A percentile compares a stretch with the other conserved stretches of the same genome.
Evolutionary conservation across 192 early-diverging fungal genomes (phyloP).

Genomic region (Backusella psychrophila): DNA sequence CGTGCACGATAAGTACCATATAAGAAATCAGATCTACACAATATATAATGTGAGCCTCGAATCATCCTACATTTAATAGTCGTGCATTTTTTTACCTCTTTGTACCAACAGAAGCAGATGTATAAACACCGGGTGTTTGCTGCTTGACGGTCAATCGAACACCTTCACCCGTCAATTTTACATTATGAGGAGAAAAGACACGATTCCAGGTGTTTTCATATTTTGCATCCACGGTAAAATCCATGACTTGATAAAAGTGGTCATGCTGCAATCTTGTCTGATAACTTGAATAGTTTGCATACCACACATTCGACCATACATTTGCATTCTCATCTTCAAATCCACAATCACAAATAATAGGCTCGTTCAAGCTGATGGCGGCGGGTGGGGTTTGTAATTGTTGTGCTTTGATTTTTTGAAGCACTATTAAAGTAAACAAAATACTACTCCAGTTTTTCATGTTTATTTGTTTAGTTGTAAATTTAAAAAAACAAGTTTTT

Average conservation of each 20-base stretch:
- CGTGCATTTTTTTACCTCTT: conserved; percentile 7
- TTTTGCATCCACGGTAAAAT: conserved; percentile 19
- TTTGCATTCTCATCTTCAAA: conserved; percentile 23
- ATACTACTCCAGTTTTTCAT: not conserved
- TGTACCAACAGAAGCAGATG: conserved; percentile 25
- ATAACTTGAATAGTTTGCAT: conserved; percentile 21
- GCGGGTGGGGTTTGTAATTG: not conserved
- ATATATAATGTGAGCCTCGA: not conserved
- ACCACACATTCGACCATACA: conserved; percentile 21
- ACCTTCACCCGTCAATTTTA: not conserved
- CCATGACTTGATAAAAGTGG: conserved; percentile 21
- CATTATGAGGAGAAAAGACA: conserved; percentile 15
- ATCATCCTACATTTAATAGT: not conserved
- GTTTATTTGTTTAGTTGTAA: not conserved
- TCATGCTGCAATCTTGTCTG: conserved; percentile 15
- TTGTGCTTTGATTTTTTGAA: conserved; percentile 1
- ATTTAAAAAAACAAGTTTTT: not conserved
- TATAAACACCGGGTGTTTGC: conserved; percentile 1
- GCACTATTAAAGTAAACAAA: not conserved
- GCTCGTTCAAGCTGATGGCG: not conserved
- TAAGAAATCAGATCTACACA: conserved; percentile 26
- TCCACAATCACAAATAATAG: conserved; percentile 30
- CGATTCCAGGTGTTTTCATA: conserved; percentile 11
- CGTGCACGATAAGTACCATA: conserved; percentile 35
- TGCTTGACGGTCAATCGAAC: conserved; percentile 6